phyloP scores from a whole-genome alignment of 2,329 filamentous ascomycete genomes.

The Claviceps sp. region DNA sequence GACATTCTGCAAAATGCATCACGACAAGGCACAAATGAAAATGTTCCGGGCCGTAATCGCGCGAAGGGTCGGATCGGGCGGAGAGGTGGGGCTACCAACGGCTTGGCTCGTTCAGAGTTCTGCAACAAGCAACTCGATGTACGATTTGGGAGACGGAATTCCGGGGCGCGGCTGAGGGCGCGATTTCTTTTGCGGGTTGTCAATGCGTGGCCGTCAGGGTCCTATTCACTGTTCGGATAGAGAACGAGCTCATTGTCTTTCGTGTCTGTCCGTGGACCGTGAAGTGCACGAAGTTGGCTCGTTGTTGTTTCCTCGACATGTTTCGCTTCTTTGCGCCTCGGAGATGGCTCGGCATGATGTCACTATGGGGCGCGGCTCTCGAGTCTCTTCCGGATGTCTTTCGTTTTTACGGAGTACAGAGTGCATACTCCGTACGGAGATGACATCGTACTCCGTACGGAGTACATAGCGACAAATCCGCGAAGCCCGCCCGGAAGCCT shows the following conservation, averaged over 20 bases:
- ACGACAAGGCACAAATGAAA: neutral
- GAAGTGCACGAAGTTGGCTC: neutral
- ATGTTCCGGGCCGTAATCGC: neutral
- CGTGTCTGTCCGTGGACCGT: no score
- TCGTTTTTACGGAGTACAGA: neutral
- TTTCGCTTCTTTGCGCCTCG: neutral
- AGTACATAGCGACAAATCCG: no score
- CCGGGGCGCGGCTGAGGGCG: no score
- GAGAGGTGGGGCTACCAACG: neutral
- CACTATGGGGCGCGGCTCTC: neutral
- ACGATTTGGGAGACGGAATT: no score
- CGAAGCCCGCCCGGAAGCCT: no score
- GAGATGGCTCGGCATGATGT: constrained; percentile 1
- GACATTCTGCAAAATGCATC: neutral
- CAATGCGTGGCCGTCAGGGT: no score
- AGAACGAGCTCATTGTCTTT: no score
- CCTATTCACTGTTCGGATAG: no score
- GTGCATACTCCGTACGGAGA: no score
- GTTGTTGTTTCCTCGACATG: neutral
- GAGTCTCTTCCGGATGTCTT: neutral
- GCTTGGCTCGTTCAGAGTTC: neutral
- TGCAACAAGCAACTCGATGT: no score
- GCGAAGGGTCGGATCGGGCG: neutral
- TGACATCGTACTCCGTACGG: neutral
- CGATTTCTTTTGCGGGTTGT: no score